Evolutionary conservation across 441 rosid species (phyloP).

Genomic region (Erodium texanum): DNA sequence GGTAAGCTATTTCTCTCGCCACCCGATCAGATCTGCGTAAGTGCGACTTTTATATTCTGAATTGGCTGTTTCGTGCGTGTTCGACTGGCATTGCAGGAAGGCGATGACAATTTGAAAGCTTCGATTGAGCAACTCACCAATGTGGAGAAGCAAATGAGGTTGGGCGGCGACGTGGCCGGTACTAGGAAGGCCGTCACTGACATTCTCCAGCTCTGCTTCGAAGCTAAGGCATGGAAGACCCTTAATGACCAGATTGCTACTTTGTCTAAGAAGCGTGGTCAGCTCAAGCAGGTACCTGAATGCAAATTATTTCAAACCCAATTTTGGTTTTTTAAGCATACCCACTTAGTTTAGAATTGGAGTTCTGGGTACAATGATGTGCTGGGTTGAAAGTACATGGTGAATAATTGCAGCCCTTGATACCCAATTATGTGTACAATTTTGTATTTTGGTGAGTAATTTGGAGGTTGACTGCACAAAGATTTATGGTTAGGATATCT

Average conservation of each 20-base stretch:
- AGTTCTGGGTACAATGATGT: background rate
- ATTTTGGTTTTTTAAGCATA: background rate
- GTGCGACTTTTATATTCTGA: background rate
- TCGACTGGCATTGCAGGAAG: slow-evolving; percentile 23
- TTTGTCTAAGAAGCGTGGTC: slow-evolving; percentile 85
- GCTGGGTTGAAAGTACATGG: too few species aligned
- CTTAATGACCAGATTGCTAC: slow-evolving; percentile 77
- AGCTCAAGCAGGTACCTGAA: slow-evolving; percentile 75
- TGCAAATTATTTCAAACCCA: background rate
- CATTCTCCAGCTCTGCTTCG: slow-evolving; percentile 69
- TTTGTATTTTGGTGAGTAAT: background rate
- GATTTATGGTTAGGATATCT: too few species aligned
- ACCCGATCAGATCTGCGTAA: background rate
- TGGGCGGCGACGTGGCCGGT: slow-evolving; percentile 72
- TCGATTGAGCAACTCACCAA: slow-evolving; percentile 70
- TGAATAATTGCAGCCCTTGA: too few species aligned
- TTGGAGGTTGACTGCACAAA: background rate
- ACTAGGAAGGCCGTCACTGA: slow-evolving; percentile 74
- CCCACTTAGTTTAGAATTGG: background rate
- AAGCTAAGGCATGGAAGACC: slow-evolving; percentile 76
- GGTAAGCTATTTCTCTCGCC: background rate
- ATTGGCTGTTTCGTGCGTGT: background rate
- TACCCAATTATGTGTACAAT: too few species aligned
- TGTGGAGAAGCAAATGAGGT: slow-evolving; percentile 88
- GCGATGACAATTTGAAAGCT: slow-evolving; percentile 48